Evolutionary conservation across 305 asterid genomes (phyloP).

Genomic region (Nicotiana rustica): DNA sequence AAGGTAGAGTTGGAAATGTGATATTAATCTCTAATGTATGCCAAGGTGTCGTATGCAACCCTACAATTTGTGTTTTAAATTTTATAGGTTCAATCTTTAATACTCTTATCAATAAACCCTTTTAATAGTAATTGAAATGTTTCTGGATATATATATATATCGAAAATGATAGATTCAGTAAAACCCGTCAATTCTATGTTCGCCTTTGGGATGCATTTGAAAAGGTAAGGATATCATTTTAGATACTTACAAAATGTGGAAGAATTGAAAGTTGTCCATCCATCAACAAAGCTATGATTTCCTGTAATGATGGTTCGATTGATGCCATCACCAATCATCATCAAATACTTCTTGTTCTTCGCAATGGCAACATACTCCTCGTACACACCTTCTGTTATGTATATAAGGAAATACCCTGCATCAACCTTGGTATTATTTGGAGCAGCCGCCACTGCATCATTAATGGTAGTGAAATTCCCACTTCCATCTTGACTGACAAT

Average conservation of each 20-base stretch:
- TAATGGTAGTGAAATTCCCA: slow-evolving; percentile 45
- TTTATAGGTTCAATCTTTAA: neutral
- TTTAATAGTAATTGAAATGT: neutral
- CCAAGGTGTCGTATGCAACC: too few relatives aligned
- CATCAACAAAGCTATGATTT: slow-evolving; percentile 64
- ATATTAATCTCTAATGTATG: too few relatives aligned
- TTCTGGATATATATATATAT: too few relatives aligned
- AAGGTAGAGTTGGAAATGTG: too few relatives aligned
- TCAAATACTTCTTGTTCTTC: slow-evolving; percentile 63
- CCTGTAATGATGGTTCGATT: slow-evolving; percentile 77
- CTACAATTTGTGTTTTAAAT: neutral
- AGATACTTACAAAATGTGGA: slow-evolving; percentile 62
- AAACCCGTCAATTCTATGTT: too few relatives aligned
- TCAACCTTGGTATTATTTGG: slow-evolving; percentile 43
- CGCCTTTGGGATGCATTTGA: too few relatives aligned
- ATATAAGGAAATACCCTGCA: slow-evolving; percentile 42
- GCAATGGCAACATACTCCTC: slow-evolving; percentile 70
- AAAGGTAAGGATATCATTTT: too few relatives aligned
- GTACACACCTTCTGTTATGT: slow-evolving; percentile 61
- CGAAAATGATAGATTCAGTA: too few relatives aligned
- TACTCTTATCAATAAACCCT: neutral
- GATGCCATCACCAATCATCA: slow-evolving; percentile 85
- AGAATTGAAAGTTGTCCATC: slow-evolving; percentile 84
- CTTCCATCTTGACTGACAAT: slow-evolving; percentile 47
- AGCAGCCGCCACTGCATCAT: slow-evolving; percentile 44